Evolutionary conservation across 768 basidiomycete genomes (phyloP), one percentile per base, ranked within the genome.

Genomic region (Suillus spraguei): DNA sequence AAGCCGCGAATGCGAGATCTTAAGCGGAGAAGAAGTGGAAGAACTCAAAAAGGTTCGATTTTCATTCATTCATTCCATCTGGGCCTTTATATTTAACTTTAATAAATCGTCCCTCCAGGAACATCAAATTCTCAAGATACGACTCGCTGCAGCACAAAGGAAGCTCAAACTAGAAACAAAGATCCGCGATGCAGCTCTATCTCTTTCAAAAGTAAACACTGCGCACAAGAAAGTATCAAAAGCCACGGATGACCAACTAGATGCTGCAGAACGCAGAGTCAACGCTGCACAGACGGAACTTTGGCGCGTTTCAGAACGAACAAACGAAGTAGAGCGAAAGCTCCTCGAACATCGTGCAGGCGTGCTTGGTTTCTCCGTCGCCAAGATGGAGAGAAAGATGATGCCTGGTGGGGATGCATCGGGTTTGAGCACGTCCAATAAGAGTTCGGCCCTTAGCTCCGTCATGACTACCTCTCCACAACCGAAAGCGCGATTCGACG

Each of bases 181-280:
- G 72, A 94, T 96, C 38, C 92, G 94, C 28, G 93, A 95, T 67
- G 94, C 94, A 1, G 91, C 92, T 3, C 69, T 87, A 8, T 92
- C 89, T 17, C 83, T 95, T 5, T 83, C 88, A 60, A 87, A 83
- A 75, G 81, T 92, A 60, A 89, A 91, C 70, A 77, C 82, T 24
- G 64, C 74, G 11, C 81, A 87, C 71, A 87, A 83, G 71, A 83
- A 79, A 63, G 75, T 83, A 22, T 85, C 87, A 47, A 87, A 89
- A 68, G 85, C 89, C 67, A 85, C 87, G 11, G 74, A 85, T 11
- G 89, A 89, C 33, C 89, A 94, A 66, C 83, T 95, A 38, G 88
- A 88, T 39, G 77, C 82, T 3, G 87, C 94, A n/a, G 90, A 87
- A 66, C 78, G 80, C 61, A 91, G 92, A 64, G 89, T 94, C 44